Percentiles rank a stretch among this genome's conserved stretches.
These are phyloP conservation scores for Astragalus membranaceus DNA, from an alignment of 306 rosid species.

Conservation along the genomic window DNA sequence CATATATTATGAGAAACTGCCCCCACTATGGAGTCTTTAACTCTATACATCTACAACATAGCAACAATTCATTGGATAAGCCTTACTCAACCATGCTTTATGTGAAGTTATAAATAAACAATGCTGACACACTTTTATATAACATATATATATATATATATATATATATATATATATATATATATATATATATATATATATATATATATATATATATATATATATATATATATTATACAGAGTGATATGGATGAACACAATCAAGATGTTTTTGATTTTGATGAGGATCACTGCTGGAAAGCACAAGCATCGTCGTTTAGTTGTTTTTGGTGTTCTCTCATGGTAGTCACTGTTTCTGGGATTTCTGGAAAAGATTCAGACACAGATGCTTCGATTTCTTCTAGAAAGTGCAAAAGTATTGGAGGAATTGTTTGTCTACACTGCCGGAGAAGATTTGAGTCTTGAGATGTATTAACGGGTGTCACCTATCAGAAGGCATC, in stretches of 20 bases:
- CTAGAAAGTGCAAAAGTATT: not conserved
- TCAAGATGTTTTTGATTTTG: not conserved
- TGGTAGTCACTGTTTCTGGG: not conserved
- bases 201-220: no score
- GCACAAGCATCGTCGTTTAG: not conserved
- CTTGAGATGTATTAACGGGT: not conserved
- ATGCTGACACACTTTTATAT: not conserved
- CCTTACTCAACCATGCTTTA: not conserved
- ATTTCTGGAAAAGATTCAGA: not conserved
- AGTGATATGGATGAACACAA: not conserved
- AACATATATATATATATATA: no score
- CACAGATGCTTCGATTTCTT: not conserved
- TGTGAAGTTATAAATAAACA: not conserved
- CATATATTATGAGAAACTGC: not conserved
- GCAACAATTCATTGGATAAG: not conserved
- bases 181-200: no score
- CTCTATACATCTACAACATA: not conserved
- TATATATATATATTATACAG: no score
- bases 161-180: no score
- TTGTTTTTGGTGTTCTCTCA: not conserved
- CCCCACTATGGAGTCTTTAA: not conserved
- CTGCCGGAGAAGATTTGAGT: not conserved
- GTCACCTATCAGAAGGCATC: not conserved
- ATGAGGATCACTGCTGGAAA: not conserved
- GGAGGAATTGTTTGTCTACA: not conserved